Evolutionary conservation across 2,329 filamentous ascomycete species (phyloP).

Genomic region (Sporothrix curviconia): DNA sequence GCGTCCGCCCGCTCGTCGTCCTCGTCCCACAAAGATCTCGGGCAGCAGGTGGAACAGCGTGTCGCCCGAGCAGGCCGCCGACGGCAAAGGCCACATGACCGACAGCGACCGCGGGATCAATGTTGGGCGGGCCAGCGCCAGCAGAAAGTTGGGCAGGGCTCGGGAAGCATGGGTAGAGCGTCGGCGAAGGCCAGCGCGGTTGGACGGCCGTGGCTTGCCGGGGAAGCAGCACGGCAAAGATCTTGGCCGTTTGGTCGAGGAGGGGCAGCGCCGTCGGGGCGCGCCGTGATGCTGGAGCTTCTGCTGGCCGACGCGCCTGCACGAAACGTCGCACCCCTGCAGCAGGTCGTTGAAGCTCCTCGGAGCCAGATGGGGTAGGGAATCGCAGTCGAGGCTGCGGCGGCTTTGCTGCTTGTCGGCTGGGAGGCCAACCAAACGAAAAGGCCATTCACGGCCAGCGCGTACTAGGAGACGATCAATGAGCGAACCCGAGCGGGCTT

Average conservation of each 20-base stretch:
- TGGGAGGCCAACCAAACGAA: constrained; percentile 7
- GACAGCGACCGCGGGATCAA: too few relatives aligned
- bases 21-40: constrained; percentile 94
- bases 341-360: constrained; percentile 68
- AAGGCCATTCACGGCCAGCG: constrained; percentile 11
- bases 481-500: constrained; percentile 1
- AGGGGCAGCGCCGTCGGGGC: too few relatives aligned
- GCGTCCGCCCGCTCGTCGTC: constrained; percentile 56
- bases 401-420: too few relatives aligned
- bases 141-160: constrained; percentile 90
- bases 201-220: constrained; percentile 80
- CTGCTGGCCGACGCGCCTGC: constrained; percentile 67
- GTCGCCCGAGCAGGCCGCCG: constrained; percentile 87
- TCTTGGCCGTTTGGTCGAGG: constrained; percentile 63
- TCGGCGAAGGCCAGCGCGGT: constrained; percentile 83
- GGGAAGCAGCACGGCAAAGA: constrained; percentile 86
- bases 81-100: too few relatives aligned
- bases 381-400: background rate
- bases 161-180: constrained; percentile 97
- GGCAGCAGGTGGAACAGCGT: constrained; percentile 93
- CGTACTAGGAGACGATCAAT: background rate
- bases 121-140: constrained; percentile 86
- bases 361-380: constrained; percentile 41
- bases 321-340: constrained; percentile 81
- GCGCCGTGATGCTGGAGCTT: constrained; percentile 46